phyloP scores from a whole-genome alignment of 345 rosid species.

The Aurinia saxatilis region DNA sequence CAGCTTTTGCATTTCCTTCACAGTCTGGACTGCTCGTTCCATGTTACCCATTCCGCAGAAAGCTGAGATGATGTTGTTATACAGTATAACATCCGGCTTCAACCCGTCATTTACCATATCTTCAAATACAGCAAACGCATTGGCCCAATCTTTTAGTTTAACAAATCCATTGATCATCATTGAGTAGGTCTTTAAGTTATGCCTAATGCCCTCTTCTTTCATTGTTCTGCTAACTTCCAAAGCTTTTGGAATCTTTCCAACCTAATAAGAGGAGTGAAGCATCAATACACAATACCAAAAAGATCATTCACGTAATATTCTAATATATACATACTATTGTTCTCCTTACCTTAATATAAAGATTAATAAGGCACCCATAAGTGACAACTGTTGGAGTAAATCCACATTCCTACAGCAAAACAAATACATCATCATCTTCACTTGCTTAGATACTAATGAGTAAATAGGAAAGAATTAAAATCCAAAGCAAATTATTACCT shows the following conservation, averaged over 20 bases:
- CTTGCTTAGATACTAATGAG: not conserved
- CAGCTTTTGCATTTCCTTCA: constrained; percentile 85
- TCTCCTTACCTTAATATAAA: constrained; percentile 58
- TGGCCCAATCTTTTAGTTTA: constrained; percentile 90
- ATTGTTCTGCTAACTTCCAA: constrained; percentile 74
- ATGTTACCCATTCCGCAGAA: constrained; percentile 98
- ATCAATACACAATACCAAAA: not conserved
- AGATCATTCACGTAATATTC: not conserved
- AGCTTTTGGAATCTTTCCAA: constrained; percentile 81
- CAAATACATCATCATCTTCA: not conserved
- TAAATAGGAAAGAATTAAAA: not conserved
- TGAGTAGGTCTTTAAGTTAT: constrained; percentile 90
- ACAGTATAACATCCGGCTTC: constrained; percentile 84
- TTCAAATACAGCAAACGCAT: constrained; percentile 85
- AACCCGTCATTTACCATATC: constrained; percentile 64
- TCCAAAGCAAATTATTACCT: constrained; percentile 39
- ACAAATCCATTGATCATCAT: constrained; percentile 92
- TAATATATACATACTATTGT: not conserved
- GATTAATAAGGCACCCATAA: constrained; percentile 89
- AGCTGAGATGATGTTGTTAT: constrained; percentile 76
- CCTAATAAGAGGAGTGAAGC: constrained; percentile 34
- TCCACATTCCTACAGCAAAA: constrained; percentile 71
- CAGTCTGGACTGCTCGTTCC: constrained; percentile 76
- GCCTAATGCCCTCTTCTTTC: constrained; percentile 67
- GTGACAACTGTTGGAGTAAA: constrained; percentile 77